Evolutionary conservation across 805 yeast genomes (phyloP), one percentile per base, ranked within the genome.

Genomic region (Kodamaea hsintzibuensis): DNA sequence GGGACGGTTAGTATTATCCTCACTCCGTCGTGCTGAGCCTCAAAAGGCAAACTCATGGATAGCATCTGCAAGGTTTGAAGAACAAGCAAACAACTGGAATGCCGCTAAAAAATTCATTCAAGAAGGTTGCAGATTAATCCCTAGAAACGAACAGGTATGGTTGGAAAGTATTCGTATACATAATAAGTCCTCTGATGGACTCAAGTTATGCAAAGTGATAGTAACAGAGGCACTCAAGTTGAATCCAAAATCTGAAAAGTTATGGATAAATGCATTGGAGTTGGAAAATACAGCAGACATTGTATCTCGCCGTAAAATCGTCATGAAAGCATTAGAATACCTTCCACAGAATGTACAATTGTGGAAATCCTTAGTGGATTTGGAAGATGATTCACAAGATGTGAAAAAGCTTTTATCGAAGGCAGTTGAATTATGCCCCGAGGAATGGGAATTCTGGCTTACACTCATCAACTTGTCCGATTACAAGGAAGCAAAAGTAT

Each of bases 1-100:
- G 55, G 82, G 85, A 38, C 72, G 95, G 38, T 63, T 76, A 1
- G 73, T 91, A 7, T 75, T 92, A 46, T 73, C 81, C n/a, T 85
- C 91, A 2, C 78, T 89, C 58, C 77, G 96, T 37, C 82, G 81
- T 58, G 72, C 90, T 0, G 87, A 89, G 60, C 97, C 98, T 0
- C 69, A 72, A 42, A 86, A 84, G 54, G 81, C 96, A 0, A 81
- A 82, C 47, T 89, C 88, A 3, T 93, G 97, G 96, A 88, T 93
- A 18, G 90, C 96, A 0, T 82, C 91, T 47, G 96, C 97, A 0
- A 71, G 90, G 47, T 65, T 91, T 8, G 98, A 93, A 63, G 87
- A 82, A 58, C 80, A 78, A 45, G 86, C 85, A 1, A 77, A 78
- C 44, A 84, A 83, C 50, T 73, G 75, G 51, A 70, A 70, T 4